Evolutionary conservation across 2,329 filamentous ascomycete genomes (phyloP), one percentile per base, ranked within the genome.

Genomic region (Pyrenochaeta sp.): DNA sequence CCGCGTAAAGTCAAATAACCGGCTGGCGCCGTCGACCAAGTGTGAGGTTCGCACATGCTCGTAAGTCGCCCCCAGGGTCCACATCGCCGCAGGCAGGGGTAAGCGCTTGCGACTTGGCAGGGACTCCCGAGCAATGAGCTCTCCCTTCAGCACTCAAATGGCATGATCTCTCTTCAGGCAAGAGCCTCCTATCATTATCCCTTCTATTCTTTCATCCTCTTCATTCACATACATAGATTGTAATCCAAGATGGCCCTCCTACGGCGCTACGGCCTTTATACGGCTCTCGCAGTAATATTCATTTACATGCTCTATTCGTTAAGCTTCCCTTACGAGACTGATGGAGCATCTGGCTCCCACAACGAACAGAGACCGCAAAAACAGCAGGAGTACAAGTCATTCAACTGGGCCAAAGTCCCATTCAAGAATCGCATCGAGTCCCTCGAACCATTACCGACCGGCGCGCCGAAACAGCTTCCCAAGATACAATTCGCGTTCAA

Each of bases 401-500:
- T 79, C 58, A 65, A 78, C 34, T 83, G 81, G 81, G 69, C 67
- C 22, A 69, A 75, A 28, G 68, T 82, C 2, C 71, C 76, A 1
- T 65, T 78, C n/a, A 72, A 76, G 37, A 77, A 81, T 62, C 79
- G 78, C 9, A 72, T 81, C 45, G 62, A 71, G 24, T 66, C 67
- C 8, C 61, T 78, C 40, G 74, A 68, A 7, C 65, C 71, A 12
- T 59, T 83, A 27, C 81, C 81, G 9, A 75, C 71, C 3, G 75
- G 66, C 15, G 67, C 72, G 25, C 77, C 79, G 1, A 65, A 64
- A 13, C 64, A 71, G 46, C 73, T 83, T 1, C 80, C 81, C 0
- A 75, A 69, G 51, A 76, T 83, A 32, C 81, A 83, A 54, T 72
- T 75, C 58, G 62, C 70, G 1, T 82, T 83, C 58, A 57, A 69